A percentile compares a stretch with the other conserved stretches of the same genome.
phyloP scores from a whole-genome alignment of 495 filamentous ascomycete genomes.

The Bacidia gigantensis region DNA sequence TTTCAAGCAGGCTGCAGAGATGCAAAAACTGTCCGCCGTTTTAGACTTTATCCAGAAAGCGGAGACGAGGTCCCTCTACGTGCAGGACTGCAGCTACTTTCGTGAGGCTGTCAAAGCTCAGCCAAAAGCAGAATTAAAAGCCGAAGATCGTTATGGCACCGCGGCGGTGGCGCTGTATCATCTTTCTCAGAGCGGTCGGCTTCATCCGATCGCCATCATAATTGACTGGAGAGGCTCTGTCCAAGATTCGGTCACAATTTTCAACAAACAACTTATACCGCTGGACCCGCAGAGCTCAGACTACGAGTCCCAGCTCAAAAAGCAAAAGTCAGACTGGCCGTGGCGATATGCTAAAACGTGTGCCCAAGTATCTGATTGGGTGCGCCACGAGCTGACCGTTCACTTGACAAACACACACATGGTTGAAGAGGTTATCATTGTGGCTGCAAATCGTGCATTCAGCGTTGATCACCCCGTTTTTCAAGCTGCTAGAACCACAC shows the following conservation, averaged over 20 bases:
- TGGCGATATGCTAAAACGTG: conserved; percentile 41
- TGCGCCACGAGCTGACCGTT: conserved; percentile 32
- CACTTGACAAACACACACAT: conserved; percentile 35
- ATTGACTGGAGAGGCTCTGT: conserved; percentile 29
- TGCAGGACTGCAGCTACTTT: conserved; percentile 36
- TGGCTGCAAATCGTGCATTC: conserved; percentile 29
- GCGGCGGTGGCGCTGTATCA: background rate
- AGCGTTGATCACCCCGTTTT: conserved; percentile 28
- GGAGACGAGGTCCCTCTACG: conserved; percentile 23
- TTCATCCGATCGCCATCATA: conserved; percentile 18
- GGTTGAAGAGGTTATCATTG: conserved; percentile 34
- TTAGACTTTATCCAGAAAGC: conserved; percentile 17
- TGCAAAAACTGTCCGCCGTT: background rate
- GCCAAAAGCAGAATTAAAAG: background rate
- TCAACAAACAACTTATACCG: conserved; percentile 28
- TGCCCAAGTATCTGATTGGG: conserved; percentile 35
- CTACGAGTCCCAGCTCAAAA: no score
- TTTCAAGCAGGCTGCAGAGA: conserved; percentile 19
- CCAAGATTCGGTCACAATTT: conserved; percentile 31
- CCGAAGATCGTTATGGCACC: conserved; percentile 1
- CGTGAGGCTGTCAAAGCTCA: conserved; percentile 20
- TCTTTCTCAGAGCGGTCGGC: background rate
- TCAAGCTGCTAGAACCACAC: conserved; percentile 29
- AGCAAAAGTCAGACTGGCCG: no score
- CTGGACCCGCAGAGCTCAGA: conserved; percentile 15